Conservation (phyloP, 2,329 filamentous ascomycete genomes). For the Colletotrichum viniferum region DNA sequence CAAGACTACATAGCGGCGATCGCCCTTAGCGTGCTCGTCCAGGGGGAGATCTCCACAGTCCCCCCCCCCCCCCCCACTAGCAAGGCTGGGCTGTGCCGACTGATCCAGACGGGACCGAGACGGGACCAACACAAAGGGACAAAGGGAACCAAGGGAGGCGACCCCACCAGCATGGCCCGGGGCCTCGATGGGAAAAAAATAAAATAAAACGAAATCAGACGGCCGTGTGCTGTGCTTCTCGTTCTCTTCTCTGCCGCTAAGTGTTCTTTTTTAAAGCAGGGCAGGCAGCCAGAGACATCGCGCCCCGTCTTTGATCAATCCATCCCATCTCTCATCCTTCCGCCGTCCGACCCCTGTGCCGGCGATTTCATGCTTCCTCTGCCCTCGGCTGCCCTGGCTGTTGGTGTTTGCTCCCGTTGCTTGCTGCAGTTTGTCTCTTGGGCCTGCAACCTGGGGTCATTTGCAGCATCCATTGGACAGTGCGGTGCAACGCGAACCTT, state of each 20-base stretch:
- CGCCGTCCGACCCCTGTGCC: background rate
- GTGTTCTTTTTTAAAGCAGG: background rate
- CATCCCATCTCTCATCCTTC: background rate
- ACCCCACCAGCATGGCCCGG: background rate
- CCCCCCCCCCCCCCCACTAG: slow-evolving; percentile 9
- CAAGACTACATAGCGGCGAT: background rate
- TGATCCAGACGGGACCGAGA: slow-evolving; percentile 11
- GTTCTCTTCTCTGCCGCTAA: background rate
- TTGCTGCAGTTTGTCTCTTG: background rate
- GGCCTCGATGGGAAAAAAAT: background rate
- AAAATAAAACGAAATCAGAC: background rate
- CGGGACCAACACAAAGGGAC: background rate
- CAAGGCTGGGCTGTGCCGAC: slow-evolving; percentile 19
- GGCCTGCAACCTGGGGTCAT: background rate
- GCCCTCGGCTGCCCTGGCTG: background rate
- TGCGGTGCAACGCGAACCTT: background rate
- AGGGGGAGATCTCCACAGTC: slow-evolving; percentile 6
- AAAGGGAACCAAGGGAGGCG: background rate
- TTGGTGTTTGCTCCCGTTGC: background rate
- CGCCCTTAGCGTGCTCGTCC: slow-evolving; percentile 11
- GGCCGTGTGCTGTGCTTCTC: background rate
- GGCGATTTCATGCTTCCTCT: background rate
- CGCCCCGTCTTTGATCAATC: background rate
- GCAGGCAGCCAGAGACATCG: background rate
- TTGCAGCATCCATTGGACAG: background rate